Evolutionary conservation across 2,329 filamentous ascomycete genomes (phyloP), one percentile per base, ranked within the genome.

Genomic region (Capronia americana): DNA sequence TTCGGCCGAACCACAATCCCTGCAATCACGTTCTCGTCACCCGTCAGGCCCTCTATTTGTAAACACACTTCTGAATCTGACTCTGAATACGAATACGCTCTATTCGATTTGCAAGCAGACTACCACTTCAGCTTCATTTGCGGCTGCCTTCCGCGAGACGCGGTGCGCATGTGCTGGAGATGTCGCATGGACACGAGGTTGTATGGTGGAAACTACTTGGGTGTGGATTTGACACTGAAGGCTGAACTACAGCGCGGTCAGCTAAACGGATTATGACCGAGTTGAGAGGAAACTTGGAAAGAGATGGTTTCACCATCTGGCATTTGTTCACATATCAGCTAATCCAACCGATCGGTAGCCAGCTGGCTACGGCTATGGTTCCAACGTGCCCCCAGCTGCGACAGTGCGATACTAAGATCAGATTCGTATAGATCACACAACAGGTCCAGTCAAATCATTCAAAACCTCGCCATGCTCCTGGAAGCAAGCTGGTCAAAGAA

Each of bases 381-480:
- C 38, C 38, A 41, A 41, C 6, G 17, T 41, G 38, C 14, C 14
- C 17, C 6, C 38, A 44, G 17, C 38, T 44, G 17, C 1, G 17
- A 44, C 38, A 55, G 53, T 55, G 26, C 28, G 20, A 28, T 32
- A 34, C 24, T 4, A 30, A 34, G 8, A 17, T 10, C 30, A 61
- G 46, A 61, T 34, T 34, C 17, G 46, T 34, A 53, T 5, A 30
- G 11, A 61, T 38, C 28, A 41, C 6, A 23, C 38, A 48, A 32
- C 48, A 20, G 46, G 23, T 20, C 46, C 48, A 20, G 14, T 61
- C 58, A 61, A 20, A 34, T 24, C 51, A n/a, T 24, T 61, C 46
- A 51, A 3, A 12, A 34, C 46, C 48, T 26, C 32, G 44, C 58
- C 28, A n/a, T 41, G n/a, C 30, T 30, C n/a, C n/a, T 53, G 46